A percentile compares a stretch with the other conserved stretches of the same genome.
Conservation (phyloP, 1,139 yeast genomes). For the Nakaseomyces sp. region DNA sequence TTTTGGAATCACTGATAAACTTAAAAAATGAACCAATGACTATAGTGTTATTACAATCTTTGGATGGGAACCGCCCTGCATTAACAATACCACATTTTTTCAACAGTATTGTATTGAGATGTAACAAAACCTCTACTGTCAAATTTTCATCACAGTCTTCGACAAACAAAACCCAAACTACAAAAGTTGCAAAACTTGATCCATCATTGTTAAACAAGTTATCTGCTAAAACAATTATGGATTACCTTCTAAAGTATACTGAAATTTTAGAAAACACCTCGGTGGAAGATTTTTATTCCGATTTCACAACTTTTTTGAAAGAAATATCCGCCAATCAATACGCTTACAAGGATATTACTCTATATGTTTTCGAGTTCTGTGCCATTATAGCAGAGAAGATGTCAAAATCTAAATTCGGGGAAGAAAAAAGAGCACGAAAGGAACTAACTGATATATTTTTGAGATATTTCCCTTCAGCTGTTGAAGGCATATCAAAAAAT, state of each 20-base stretch:
- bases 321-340: slow-evolving; percentile 44
- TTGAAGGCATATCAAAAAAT: slow-evolving; percentile 20
- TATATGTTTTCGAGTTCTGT: slow-evolving; percentile 45
- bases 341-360: slow-evolving; percentile 43
- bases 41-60: slow-evolving; percentile 40
- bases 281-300: slow-evolving; percentile 64
- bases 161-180: slow-evolving; percentile 9
- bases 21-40: slow-evolving; percentile 18
- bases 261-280: slow-evolving; percentile 64
- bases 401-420: slow-evolving; percentile 50
- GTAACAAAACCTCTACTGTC: slow-evolving; percentile 29
- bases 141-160: slow-evolving; percentile 16
- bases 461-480: slow-evolving; percentile 42
- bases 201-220: slow-evolving; percentile 21
- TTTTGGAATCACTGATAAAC: slow-evolving; percentile 54
- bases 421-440: slow-evolving; percentile 48
- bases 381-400: slow-evolving; percentile 49
- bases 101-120: slow-evolving; percentile 43
- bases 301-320: slow-evolving; percentile 48
- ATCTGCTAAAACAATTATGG: slow-evolving; percentile 15
- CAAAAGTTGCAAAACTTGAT: slow-evolving; percentile 23
- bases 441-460: slow-evolving; percentile 61
- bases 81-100: slow-evolving; percentile 62
- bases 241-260: slow-evolving; percentile 41
- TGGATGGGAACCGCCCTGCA: slow-evolving; percentile 81